Conservation (phyloP, 179 eudicot genomes). For the Silene noctiflora region DNA sequence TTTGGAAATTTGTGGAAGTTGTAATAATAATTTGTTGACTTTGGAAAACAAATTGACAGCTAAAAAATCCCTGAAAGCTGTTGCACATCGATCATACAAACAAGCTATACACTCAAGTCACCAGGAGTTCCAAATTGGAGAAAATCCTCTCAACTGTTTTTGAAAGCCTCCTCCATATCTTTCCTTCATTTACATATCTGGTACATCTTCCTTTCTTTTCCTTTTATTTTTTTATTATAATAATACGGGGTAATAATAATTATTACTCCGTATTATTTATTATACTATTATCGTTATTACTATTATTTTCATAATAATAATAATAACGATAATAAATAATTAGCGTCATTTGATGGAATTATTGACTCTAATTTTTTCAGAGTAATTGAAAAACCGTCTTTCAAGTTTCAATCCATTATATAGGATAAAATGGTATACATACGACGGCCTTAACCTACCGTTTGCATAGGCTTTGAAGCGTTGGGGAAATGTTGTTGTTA, state of each 20-base stretch:
- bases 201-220: constrained; percentile 14
- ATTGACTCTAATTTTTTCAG: no score
- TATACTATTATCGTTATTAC: no score
- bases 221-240: not conserved
- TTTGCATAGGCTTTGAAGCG: no score
- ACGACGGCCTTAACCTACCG: no score
- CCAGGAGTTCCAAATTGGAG: constrained; percentile 13
- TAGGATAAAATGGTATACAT: no score
- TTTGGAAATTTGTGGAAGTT: not conserved
- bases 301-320: no score
- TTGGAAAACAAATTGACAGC: constrained; percentile 22
- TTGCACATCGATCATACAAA: constrained; percentile 12
- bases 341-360: no score
- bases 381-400: no score
- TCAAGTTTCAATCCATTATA: no score
- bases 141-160: constrained; percentile 31
- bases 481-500: no score
- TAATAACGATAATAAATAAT: no score
- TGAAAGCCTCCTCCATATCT: constrained; percentile 28
- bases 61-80: constrained; percentile 26
- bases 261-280: no score
- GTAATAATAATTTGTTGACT: constrained; percentile 23
- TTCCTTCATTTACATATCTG: constrained; percentile 15
- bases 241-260: not conserved
- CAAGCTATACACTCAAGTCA: constrained; percentile 10